Conservation (phyloP, 176 grass and related monocot species). For the Oryza brachyantha region DNA sequence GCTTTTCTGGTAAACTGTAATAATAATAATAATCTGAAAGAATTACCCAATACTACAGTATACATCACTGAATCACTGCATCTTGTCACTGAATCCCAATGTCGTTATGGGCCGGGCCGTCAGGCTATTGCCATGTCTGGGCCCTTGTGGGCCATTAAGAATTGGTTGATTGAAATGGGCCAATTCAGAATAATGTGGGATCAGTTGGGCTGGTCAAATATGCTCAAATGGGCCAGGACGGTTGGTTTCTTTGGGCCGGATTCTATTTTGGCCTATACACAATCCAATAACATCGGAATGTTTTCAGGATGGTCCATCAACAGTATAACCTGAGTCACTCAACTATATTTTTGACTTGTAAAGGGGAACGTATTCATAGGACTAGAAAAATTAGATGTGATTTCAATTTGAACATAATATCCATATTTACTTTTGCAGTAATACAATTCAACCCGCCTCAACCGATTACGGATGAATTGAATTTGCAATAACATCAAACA, state of each 20-base stretch:
- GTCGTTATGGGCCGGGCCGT: not conserved
- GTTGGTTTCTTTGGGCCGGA: no score
- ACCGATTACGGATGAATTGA: not conserved
- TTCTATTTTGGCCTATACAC: no score
- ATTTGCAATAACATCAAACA: not conserved
- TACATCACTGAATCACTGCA: not conserved
- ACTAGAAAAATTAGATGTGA: not conserved
- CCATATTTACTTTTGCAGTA: not conserved
- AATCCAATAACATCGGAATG: no score
- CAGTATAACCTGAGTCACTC: no score
- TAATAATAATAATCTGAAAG: not conserved
- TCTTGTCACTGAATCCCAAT: not conserved
- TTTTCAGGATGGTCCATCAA: no score
- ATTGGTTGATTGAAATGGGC: no score
- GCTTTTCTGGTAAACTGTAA: not conserved
- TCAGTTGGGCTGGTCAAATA: no score
- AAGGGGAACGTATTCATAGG: not conserved
- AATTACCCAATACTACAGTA: not conserved
- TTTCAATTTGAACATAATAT: no score
- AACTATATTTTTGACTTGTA: not conserved
- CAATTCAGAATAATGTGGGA: no score
- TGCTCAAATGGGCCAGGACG: no score
- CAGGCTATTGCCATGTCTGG: not conserved
- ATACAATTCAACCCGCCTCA: not conserved
- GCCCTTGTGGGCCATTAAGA: no score